Evolutionary conservation across 345 rosid genomes (phyloP), one percentile per base, ranked within the genome.

Genomic region (Kernera saxatilis): DNA sequence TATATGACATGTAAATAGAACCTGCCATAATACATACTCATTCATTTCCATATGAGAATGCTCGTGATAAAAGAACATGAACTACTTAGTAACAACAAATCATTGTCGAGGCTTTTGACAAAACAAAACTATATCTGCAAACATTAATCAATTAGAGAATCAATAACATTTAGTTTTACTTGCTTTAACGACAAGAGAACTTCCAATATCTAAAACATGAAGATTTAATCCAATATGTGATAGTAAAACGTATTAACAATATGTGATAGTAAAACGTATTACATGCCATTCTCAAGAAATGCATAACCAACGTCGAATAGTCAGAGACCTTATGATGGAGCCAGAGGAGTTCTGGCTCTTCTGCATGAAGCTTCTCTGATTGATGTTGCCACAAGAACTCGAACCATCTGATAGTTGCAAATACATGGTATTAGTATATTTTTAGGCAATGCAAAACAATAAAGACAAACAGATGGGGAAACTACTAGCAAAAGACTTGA

Each of bases 261-360:
- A 15, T 51, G 36, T 32, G 48, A 12, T 21, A 8, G 40, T 25
- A 18, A 49, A 13, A 55, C 3, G 41, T 46, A 22, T 22, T 19
- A 30, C 43, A 49, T 13, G 51, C 2, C n/a, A 35, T 44, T 58
- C 74, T 84, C 57, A 86, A 8, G 74, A 64, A 76, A 92, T 83
- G 84, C 6, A 70, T 91, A 94, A 40, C 99, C 95, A 35, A 93
- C 89, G 56, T 93, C 91, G 37, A 84, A 87, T 19, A 94, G 84
- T 74, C 96, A 94, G 8, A 91, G 87, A 26, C 99, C 96, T 49
- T 85, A 88, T 0, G 96, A 88, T 9, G 98, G 93, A 2, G 96
- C 96, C 7, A 98, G 98, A 7, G 97, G 96, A 46, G 99, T 97
- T 11, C 95, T 91, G 25, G 99, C 97, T 15, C 96, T 88, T 72